phyloP scores from a whole-genome alignment of 139 green algal genomes.

The Helicosporidium sp. region DNA sequence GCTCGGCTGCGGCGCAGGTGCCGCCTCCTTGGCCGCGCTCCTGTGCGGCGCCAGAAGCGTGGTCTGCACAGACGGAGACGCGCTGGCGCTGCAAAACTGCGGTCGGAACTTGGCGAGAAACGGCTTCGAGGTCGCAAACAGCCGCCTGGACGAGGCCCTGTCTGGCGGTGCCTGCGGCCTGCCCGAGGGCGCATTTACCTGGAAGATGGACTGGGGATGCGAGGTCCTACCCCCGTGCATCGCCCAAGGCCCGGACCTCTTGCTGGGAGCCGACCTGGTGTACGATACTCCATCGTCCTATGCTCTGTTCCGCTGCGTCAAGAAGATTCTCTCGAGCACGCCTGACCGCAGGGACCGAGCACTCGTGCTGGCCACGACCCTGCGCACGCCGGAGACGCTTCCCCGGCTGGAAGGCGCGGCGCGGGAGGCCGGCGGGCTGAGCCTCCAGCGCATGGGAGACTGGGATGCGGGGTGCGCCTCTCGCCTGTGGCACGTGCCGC shows the following conservation, averaged over 20 bases:
- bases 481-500: no score
- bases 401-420: constrained; percentile 2
- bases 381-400: constrained; percentile 9
- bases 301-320: no score
- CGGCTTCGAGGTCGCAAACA: constrained; percentile 9
- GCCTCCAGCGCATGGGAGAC: no score
- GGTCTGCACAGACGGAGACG: constrained; percentile 43
- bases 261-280: constrained; percentile 41
- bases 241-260: constrained; percentile 19
- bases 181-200: no score
- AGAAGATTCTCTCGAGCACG: no score
- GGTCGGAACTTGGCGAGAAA: constrained; percentile 43
- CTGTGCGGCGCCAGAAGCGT: constrained; percentile 13
- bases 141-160: no score
- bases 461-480: no score
- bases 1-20: constrained; percentile 42
- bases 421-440: no score
- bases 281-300: constrained; percentile 34
- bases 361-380: constrained; percentile 4
- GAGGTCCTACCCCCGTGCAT: no score
- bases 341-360: neutral
- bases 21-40: constrained; percentile 24
- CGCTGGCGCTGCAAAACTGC: constrained; percentile 37
- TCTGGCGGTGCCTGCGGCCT: no score
- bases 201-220: constrained; percentile 1